Percentiles rank a stretch among this genome's conserved stretches.
Evolutionary conservation across 345 rosid species (phyloP).

Genomic region (Lumnitzera littorea): DNA sequence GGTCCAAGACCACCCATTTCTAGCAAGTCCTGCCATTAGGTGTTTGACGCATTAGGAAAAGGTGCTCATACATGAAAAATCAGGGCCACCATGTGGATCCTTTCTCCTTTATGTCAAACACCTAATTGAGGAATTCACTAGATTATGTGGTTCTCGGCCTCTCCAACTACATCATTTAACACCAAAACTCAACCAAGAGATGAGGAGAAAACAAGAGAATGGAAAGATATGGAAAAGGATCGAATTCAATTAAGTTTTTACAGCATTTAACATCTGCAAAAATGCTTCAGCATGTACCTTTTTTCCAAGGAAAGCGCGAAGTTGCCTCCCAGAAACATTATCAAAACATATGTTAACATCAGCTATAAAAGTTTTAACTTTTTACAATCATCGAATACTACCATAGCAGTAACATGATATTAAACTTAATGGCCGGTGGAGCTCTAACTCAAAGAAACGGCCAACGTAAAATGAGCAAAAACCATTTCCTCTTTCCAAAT

Average conservation of each 20-base stretch:
- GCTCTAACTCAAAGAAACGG: no score
- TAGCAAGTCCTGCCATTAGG: not conserved
- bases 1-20: not conserved
- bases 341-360: no score
- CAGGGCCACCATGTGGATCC: not conserved
- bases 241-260: not conserved
- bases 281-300: no score
- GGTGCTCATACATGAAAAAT: not conserved
- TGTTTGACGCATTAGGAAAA: not conserved
- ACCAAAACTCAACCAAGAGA: not conserved
- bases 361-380: no score
- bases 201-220: not conserved
- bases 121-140: not conserved
- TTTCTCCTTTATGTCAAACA: not conserved
- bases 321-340: no score
- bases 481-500: no score
- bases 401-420: no score
- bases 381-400: no score
- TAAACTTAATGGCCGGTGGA: no score
- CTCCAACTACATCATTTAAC: not conserved
- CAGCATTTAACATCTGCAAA: no score
- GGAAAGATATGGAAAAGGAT: not conserved
- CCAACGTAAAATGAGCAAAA: no score
- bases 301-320: no score
- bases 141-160: not conserved